Evolutionary conservation across 1,284 basidiomycete species (phyloP).

Genomic region (Apiotrichum brassicae): DNA sequence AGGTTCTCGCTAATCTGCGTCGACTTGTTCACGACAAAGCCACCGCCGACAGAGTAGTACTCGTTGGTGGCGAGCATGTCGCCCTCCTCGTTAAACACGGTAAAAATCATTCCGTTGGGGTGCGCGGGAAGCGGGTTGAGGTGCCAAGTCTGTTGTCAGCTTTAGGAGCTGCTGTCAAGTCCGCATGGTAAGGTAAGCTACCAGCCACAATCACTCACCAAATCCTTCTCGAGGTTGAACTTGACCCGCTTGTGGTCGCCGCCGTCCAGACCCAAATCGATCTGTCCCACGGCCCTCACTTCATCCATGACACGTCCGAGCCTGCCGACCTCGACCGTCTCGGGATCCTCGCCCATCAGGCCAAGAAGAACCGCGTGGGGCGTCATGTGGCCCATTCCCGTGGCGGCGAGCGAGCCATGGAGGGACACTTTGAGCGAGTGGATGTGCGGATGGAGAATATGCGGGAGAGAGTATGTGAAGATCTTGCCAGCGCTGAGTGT

Average conservation of each 20-base stretch:
- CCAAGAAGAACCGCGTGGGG: conserved; percentile 88
- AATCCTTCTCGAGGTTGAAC: conserved; percentile 81
- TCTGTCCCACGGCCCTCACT: conserved; percentile 25
- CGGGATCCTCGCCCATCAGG: conserved; percentile 61
- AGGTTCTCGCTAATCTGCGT: conserved; percentile 88
- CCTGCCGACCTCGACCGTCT: conserved; percentile 36
- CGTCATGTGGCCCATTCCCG: conserved; percentile 80
- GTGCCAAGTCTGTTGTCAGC: conserved; percentile 26
- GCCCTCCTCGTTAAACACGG: conserved; percentile 71
- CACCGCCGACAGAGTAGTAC: conserved; percentile 82
- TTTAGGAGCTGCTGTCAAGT: no score
- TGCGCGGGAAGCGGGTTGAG: conserved; percentile 41
- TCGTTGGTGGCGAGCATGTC: conserved; percentile 89
- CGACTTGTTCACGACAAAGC: conserved; percentile 59
- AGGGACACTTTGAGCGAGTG: conserved; percentile 76
- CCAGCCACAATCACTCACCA: conserved; percentile 59
- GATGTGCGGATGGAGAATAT: conserved; percentile 51
- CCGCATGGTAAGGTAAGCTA: not conserved
- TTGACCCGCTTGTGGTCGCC: conserved; percentile 67
- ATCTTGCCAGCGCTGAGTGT: conserved; percentile 27
- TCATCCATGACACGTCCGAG: conserved; percentile 28
- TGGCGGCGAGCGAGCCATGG: conserved; percentile 52
- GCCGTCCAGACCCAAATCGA: conserved; percentile 54
- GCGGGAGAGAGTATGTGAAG: conserved; percentile 30
- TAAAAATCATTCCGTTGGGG: conserved; percentile 88